Percentiles rank a stretch among this genome's conserved stretches.
These are phyloP conservation scores for Blastocystis hominis DNA, from an alignment of 352 stramenopile genomes.

Conservation along the genomic window DNA sequence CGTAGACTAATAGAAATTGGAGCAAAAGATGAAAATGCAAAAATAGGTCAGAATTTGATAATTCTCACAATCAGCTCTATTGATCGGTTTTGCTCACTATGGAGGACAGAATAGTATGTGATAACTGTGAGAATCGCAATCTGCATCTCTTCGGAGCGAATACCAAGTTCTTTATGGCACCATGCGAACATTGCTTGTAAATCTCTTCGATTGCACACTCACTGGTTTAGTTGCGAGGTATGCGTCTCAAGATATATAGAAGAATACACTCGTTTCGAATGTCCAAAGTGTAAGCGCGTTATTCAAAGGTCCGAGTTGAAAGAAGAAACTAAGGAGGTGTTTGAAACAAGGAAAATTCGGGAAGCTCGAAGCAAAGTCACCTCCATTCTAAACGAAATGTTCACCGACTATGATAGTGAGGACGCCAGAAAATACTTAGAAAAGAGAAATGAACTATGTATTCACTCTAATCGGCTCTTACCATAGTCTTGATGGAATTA, in stretches of 20 bases:
- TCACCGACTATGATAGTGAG: background rate
- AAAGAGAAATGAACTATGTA: background rate
- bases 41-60: background rate
- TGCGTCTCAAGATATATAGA: constrained; percentile 37
- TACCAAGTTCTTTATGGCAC: constrained; percentile 32
- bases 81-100: background rate
- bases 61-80: background rate
- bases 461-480: background rate
- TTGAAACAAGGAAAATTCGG: constrained; percentile 19
- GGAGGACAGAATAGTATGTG: background rate
- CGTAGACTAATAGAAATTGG: background rate
- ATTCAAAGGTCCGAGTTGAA: background rate
- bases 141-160: background rate
- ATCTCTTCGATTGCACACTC: background rate
- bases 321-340: constrained; percentile 34
- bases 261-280: background rate
- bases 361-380: background rate
- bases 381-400: background rate
- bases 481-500: background rate
- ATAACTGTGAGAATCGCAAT: constrained; percentile 34
- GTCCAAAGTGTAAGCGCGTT: constrained; percentile 1
- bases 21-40: too few species aligned
- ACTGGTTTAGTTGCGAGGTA: background rate
- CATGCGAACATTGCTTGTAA: constrained; percentile 47
- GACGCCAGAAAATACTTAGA: background rate